Base-by-base conservation (phyloP, 2,329 filamentous ascomycete species). In the Coniochaeta sp. region DNA sequence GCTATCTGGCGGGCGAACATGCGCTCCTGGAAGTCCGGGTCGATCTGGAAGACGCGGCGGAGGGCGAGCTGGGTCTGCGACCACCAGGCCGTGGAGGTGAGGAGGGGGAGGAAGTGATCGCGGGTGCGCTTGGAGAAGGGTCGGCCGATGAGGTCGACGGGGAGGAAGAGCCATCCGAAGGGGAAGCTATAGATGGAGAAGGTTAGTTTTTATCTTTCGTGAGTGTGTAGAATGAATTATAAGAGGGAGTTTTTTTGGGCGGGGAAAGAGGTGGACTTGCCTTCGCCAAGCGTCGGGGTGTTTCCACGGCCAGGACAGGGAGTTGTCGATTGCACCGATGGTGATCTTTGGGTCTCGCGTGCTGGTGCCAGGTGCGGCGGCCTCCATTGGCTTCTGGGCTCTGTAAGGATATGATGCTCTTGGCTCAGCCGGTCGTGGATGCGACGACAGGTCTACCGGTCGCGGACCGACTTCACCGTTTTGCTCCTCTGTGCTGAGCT, bases 1-100 rank as follows among this genome's bases (percentile, higher is more conserved):
- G 95, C 93, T 63, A 99, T 96, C 71, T 99, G 95, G 66, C 91
- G 87, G n/a, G 91, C 91, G 76, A 96, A 99, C 95, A 99, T 99
- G 74, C 91, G 89, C 76, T 99, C 95, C 72, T 98, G 91, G 74
- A 99, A 99, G 74, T 99, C 95, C 2, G 89, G 87, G 73, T 99
- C 95, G 71, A 96, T 86, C 65, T 91, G 88, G 72, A 99, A 99
- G 54, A 97, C 88, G 63, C 86, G 84, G 59, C 95, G 90, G 43
- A 99, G 79, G 24, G 91, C 90, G 62, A 91, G 79, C 68, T 96
- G 92, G 4, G 95, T 99, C 67, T 97, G 91, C 64, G 88, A 90
- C 95, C 95, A 99, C 95, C 95, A 99, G 58, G 90, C 85, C 28
- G 93, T 96, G 1, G 93, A 98, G 0, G 95, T 98, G 36, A 99